These are phyloP conservation scores for Lichtheimia ramosa DNA, from an alignment of 371 early-diverging fungal genomes.

Conservation along the genomic window DNA sequence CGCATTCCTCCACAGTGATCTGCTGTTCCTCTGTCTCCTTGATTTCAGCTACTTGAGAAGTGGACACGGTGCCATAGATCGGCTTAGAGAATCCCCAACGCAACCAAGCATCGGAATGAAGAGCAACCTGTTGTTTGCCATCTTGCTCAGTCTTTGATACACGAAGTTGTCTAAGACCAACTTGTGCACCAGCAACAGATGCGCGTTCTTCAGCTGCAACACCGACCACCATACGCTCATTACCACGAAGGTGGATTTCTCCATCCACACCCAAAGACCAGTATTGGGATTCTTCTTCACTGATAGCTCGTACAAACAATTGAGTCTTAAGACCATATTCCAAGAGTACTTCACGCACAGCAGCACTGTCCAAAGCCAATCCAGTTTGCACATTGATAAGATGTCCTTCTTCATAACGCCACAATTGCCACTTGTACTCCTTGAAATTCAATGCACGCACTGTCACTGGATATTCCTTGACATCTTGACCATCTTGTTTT, in stretches of 20 bases:
- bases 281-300: slow-evolving; percentile 35
- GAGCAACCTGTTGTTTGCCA: slow-evolving; percentile 20
- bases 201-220: slow-evolving; percentile 25
- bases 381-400: slow-evolving; percentile 57
- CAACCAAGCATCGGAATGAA: slow-evolving; percentile 39
- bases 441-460: slow-evolving; percentile 39
- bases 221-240: slow-evolving; percentile 34
- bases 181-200: slow-evolving; percentile 32
- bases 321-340: slow-evolving; percentile 36
- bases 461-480: slow-evolving; percentile 24
- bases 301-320: slow-evolving; percentile 24
- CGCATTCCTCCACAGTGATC: slow-evolving; percentile 24
- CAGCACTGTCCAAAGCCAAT: slow-evolving; percentile 46
- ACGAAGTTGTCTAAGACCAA: slow-evolving; percentile 33
- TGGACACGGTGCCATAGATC: slow-evolving; percentile 25
- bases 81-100: slow-evolving; percentile 44
- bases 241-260: slow-evolving; percentile 40
- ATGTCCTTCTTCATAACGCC: slow-evolving; percentile 50
- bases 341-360: slow-evolving; percentile 23
- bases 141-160: slow-evolving; percentile 20
- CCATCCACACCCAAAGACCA: slow-evolving; percentile 42
- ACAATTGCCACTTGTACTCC: slow-evolving; percentile 49
- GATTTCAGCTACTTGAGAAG: slow-evolving; percentile 18
- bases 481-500: slow-evolving; percentile 9
- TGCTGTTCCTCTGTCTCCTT: slow-evolving; percentile 28